These are phyloP conservation scores for Mycena leptocephala DNA, from an alignment of 768 basidiomycete species.

Conservation along the genomic window DNA sequence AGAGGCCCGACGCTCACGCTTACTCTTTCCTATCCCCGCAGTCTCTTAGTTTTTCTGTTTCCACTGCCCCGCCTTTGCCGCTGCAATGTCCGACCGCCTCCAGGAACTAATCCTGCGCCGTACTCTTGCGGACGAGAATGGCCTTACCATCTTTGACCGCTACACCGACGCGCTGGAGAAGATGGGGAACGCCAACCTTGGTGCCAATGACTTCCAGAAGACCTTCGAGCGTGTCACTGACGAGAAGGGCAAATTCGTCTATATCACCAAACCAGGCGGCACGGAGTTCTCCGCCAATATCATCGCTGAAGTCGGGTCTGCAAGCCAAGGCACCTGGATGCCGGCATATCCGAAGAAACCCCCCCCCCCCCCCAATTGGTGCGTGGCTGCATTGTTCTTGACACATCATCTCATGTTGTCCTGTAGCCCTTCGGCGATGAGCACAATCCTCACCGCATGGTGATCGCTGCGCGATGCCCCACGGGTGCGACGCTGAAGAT, in stretches of 20 bases:
- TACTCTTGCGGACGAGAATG: not conserved
- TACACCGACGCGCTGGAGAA: not conserved
- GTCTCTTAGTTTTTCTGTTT: too few relatives aligned
- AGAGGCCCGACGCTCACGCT: too few relatives aligned
- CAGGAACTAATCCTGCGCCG: not conserved
- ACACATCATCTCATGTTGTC: not conserved
- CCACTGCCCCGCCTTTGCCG: too few relatives aligned
- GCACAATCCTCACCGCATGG: not conserved
- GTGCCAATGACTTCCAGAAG: not conserved
- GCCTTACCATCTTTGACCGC: not conserved
- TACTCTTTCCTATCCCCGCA: not conserved
- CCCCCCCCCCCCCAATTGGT: constrained; percentile 8
- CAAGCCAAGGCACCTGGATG: not conserved
- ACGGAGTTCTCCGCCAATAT: constrained; percentile 2
- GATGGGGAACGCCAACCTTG: not conserved
- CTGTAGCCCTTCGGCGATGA: not conserved
- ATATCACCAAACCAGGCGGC: not conserved
- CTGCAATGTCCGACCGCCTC: too few relatives aligned
- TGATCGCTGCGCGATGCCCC: not conserved
- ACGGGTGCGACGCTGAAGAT: not conserved
- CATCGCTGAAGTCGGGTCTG: constrained; percentile 4
- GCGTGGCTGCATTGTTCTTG: not conserved
- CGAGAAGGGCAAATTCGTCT: not conserved
- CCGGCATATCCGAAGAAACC: not conserved
- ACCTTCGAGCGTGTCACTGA: not conserved